phyloP scores from a whole-genome alignment of 2,329 filamentous ascomycete genomes.

The Geosmithia flava region DNA sequence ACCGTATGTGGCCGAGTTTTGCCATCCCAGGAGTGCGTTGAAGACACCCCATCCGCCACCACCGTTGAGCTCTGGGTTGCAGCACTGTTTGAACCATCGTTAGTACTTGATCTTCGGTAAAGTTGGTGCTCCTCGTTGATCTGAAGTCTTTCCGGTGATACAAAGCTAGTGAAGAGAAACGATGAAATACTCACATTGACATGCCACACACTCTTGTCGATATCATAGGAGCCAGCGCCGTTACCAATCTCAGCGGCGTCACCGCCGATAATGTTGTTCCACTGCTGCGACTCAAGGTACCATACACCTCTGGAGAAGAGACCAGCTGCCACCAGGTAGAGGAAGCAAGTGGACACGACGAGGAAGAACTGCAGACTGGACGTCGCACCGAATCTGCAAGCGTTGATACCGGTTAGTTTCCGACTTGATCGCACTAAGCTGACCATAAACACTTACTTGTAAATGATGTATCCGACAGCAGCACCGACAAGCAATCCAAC shows the following conservation, averaged over 20 bases:
- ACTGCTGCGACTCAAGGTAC: slow-evolving; percentile 59
- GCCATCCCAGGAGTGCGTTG: slow-evolving; percentile 78
- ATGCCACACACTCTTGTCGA: slow-evolving; percentile 69
- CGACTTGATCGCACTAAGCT: not conserved
- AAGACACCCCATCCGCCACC: slow-evolving; percentile 79
- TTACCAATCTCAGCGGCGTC: slow-evolving; percentile 34
- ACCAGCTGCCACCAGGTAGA: slow-evolving; percentile 76
- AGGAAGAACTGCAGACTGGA: slow-evolving; percentile 57
- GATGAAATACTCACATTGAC: slow-evolving; percentile 47
- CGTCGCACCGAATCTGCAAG: slow-evolving; percentile 25
- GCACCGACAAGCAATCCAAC: slow-evolving; percentile 57
- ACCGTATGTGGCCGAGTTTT: slow-evolving; percentile 78
- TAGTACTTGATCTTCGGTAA: not conserved
- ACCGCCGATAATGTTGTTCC: slow-evolving; percentile 52
- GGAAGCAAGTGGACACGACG: slow-evolving; percentile 67
- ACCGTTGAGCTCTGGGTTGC: slow-evolving; percentile 59
- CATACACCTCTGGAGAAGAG: slow-evolving; percentile 69
- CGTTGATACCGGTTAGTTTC: not conserved
- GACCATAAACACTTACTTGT: slow-evolving; percentile 46
- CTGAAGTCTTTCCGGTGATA: too few relatives aligned
- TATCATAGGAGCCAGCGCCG: slow-evolving; percentile 70
- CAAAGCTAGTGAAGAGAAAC: too few relatives aligned
- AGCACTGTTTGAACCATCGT: slow-evolving; percentile 47
- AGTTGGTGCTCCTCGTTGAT: not conserved
- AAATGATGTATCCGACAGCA: slow-evolving; percentile 60